Conservation (phyloP, 768 basidiomycete genomes). For the Leccinum aurantiacum region DNA sequence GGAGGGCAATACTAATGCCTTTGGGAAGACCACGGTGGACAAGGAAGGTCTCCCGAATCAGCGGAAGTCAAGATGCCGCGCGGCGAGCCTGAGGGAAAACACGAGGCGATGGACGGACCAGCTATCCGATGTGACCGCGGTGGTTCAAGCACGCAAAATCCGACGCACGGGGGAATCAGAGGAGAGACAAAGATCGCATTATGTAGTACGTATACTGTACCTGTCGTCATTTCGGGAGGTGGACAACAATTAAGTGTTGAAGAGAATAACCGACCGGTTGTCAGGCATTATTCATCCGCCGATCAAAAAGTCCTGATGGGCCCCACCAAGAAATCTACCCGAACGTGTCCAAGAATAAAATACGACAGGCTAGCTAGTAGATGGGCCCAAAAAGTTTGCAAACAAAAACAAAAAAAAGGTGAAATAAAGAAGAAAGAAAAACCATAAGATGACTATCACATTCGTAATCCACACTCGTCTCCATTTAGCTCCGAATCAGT, state of each 20-base stretch:
- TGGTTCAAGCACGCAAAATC: background rate
- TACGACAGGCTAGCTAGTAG: background rate
- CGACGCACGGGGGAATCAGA: background rate
- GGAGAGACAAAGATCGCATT: background rate
- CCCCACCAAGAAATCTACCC: background rate
- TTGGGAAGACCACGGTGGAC: background rate
- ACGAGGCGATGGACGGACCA: conserved; percentile 18
- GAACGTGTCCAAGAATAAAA: conserved; percentile 9
- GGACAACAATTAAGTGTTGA: background rate
- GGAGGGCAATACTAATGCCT: background rate
- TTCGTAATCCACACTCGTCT: background rate
- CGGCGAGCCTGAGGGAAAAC: conserved; percentile 14
- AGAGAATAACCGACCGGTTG: background rate
- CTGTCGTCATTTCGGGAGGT: background rate
- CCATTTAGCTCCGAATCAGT: conserved; percentile 14
- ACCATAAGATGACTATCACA: background rate
- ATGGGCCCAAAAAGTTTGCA: conserved; percentile 1
- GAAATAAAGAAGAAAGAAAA: background rate
- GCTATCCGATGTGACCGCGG: conserved; percentile 7
- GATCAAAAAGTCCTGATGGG: background rate
- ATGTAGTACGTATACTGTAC: too few species aligned
- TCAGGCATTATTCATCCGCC: background rate
- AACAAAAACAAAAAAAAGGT: background rate
- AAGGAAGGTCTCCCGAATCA: conserved; percentile 2
- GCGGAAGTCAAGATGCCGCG: conserved; percentile 8